Evolutionary conservation across 2,329 filamentous ascomycete species (phyloP), one percentile per base, ranked within the genome.

Genomic region (Aspergillus sp.): DNA sequence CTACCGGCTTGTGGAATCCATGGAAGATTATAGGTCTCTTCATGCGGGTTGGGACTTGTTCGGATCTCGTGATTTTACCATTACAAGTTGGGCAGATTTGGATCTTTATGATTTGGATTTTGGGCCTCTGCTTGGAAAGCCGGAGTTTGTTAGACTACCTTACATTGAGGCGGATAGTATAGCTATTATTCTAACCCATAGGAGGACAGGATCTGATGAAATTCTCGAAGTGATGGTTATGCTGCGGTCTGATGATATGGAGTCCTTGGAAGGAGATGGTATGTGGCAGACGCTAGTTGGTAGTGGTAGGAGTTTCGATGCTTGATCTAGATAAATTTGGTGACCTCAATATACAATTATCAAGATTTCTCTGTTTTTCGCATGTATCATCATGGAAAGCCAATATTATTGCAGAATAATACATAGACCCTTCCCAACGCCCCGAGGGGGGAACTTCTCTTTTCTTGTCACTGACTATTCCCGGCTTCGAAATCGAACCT

Each of bases 21-120:
- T 30, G 27, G 59, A 13, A 7, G 19, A 62, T 39, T 47, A 30
- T 25, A 41, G 54, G 15, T 42, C 57, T 5, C 25, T 62, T 1
- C 60, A 55, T 13, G 25, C 48, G 3, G 62, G 62, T 8, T 64
- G 64, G 62, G 62, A 66, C 17, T 19, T 64, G 0, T 66, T 65
- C 15, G 39, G 53, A 15, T 62, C 59, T 17, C 41, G 58, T 1
- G 64, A 66, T 57, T 7, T 66, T 2, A 62, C 55, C 0, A 56
- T 66, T 7, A 64, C 62, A 7, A 62, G 55, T 23, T 66, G 64
- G 60, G 59, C 62, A 2, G 62, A 58, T 38, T 64, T 2, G 27
- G 27, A 30, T 30, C 8, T 30, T 1, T 61, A 66, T 19, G 50
- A 25, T 2, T 17, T 62, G 21, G 51, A 64, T 1, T 66, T 66